A percentile compares a stretch with the other conserved stretches of the same genome.
phyloP scores from a whole-genome alignment of 805 yeast genomes.

The Saccharomycopsis guyanensis region DNA sequence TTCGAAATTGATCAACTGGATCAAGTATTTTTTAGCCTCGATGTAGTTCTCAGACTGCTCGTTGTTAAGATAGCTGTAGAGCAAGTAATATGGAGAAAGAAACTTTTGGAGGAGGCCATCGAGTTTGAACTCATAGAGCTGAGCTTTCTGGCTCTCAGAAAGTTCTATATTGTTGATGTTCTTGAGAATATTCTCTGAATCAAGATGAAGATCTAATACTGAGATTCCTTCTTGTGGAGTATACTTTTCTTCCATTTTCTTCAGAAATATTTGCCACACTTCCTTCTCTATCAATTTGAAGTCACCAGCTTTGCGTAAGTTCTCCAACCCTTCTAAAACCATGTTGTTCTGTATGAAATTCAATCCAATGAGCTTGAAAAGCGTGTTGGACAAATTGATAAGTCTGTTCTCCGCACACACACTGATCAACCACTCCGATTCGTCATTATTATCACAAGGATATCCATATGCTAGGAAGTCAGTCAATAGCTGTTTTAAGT shows the following conservation, averaged over 20 bases:
- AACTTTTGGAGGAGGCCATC: conserved; percentile 60
- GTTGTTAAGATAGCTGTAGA: conserved; percentile 41
- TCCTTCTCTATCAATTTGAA: conserved; percentile 40
- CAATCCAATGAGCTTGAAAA: conserved; percentile 44
- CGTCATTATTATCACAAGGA: conserved; percentile 60
- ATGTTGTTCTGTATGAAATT: conserved; percentile 46
- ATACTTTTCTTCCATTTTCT: conserved; percentile 34
- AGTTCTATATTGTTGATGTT: conserved; percentile 1
- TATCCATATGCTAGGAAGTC: conserved; percentile 51
- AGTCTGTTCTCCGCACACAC: conserved; percentile 62
- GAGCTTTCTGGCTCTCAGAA: conserved; percentile 8
- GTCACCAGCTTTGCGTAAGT: conserved; percentile 59
- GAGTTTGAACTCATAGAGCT: conserved; percentile 24
- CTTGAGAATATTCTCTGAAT: conserved; percentile 8
- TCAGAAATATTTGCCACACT: conserved; percentile 58
- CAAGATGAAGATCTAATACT: conserved; percentile 9
- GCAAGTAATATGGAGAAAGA: conserved; percentile 62
- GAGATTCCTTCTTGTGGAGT: neutral
- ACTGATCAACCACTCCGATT: conserved; percentile 70
- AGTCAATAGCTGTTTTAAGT: conserved; percentile 39
- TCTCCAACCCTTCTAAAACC: conserved; percentile 53
- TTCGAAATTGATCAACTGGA: conserved; percentile 38
- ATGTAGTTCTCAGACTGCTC: conserved; percentile 25
- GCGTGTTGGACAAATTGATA: conserved; percentile 46
- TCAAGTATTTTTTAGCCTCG: conserved; percentile 28